These are phyloP conservation scores for Mrakia blollopis DNA, from an alignment of 768 basidiomycete species.

Conservation along the genomic window DNA sequence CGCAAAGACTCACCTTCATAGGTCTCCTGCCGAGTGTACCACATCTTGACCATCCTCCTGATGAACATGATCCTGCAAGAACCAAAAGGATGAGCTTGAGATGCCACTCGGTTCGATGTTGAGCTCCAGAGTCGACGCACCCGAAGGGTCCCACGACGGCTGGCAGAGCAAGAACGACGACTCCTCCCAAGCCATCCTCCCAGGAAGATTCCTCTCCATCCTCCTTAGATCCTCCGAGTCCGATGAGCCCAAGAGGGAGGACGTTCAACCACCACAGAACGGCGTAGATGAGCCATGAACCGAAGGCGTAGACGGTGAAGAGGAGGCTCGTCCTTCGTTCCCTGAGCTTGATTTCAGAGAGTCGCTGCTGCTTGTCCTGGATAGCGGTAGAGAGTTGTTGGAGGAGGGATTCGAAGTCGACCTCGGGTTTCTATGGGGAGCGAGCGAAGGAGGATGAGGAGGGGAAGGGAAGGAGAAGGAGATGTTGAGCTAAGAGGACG, in stretches of 20 bases:
- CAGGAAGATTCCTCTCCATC: conserved; percentile 45
- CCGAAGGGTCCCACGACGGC: conserved; percentile 70
- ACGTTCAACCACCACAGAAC: conserved; percentile 40
- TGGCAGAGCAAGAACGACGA: conserved; percentile 47
- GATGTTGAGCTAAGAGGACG: neutral
- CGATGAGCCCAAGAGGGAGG: conserved; percentile 29
- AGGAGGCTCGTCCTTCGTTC: conserved; percentile 73
- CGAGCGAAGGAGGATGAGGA: neutral
- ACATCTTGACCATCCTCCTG: conserved; percentile 72
- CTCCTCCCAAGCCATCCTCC: conserved; percentile 44
- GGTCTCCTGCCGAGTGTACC: conserved; percentile 74
- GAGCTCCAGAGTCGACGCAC: conserved; percentile 53
- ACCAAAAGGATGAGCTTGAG: conserved; percentile 11
- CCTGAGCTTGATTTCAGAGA: conserved; percentile 77
- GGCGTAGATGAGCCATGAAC: conserved; percentile 56
- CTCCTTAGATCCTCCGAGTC: neutral
- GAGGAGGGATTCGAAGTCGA: conserved; percentile 70
- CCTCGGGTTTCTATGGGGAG: conserved; percentile 50
- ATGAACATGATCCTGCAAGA: conserved; percentile 62
- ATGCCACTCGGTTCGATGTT: neutral
- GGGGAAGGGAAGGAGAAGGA: conserved; percentile 8
- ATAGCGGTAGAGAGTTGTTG: conserved; percentile 63
- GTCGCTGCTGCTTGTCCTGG: conserved; percentile 63
- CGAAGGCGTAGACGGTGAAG: conserved; percentile 71
- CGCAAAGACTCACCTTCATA: conserved; percentile 60